Evolutionary conservation across 2,329 filamentous ascomycete genomes (phyloP).

Genomic region (Fusarium bactridioides): DNA sequence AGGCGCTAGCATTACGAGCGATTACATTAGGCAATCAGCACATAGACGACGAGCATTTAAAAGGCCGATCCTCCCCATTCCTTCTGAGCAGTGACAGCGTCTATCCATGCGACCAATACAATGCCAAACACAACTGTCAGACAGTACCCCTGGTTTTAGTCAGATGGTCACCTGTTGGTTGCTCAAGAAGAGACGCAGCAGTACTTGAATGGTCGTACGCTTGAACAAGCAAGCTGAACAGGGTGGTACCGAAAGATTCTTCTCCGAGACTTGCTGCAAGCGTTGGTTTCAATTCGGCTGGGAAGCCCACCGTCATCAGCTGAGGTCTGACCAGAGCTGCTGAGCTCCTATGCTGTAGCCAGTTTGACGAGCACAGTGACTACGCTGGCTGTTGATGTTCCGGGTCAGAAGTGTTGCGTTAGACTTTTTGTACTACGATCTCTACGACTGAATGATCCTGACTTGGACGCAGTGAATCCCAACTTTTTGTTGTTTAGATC

Average conservation of each 20-base stretch:
- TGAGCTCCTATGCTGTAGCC: fast-evolving
- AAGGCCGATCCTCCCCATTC: neutral
- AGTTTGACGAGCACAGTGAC: neutral
- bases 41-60: fast-evolving
- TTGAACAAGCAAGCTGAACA: neutral
- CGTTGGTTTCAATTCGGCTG: fast-evolving
- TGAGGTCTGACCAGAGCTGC: too few relatives aligned
- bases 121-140: neutral
- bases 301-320: fast-evolving
- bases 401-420: neutral
- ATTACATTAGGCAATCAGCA: neutral
- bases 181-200: neutral
- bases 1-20: fast-evolving
- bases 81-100: neutral
- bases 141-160: neutral
- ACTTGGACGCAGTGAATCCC: too few relatives aligned
- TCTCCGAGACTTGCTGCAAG: neutral
- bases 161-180: neutral
- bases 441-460: neutral
- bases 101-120: neutral
- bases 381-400: fast-evolving
- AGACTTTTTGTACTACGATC: neutral
- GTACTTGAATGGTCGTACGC: fast-evolving
- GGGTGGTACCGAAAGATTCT: too few relatives aligned
- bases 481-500: fast-evolving